A percentile compares a stretch with the other conserved stretches of the same genome.
These are phyloP conservation scores for Exsudoporus frostii DNA, from an alignment of 768 basidiomycete genomes.

Conservation along the genomic window DNA sequence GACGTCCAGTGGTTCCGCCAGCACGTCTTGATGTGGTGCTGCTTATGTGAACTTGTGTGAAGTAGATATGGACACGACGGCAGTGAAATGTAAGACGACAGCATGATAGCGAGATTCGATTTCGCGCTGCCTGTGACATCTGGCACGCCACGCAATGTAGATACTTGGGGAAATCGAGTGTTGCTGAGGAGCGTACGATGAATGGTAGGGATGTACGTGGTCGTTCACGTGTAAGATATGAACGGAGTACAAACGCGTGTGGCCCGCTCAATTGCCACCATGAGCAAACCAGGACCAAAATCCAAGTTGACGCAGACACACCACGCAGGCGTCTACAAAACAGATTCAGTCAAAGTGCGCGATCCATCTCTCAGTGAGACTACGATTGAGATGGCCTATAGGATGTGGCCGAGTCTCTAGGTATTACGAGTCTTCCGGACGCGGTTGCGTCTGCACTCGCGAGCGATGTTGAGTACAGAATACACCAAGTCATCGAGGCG, in stretches of 20 bases:
- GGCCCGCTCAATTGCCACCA: conserved; percentile 5
- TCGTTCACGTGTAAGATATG: background rate
- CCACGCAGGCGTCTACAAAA: conserved; percentile 61
- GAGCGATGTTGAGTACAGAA: conserved; percentile 94
- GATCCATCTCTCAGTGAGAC: conserved; percentile 8
- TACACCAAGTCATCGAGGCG: conserved; percentile 94
- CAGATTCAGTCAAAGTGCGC: conserved; percentile 59
- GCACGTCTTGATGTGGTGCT: too few relatives aligned
- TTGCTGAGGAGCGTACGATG: background rate
- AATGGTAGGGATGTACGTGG: background rate
- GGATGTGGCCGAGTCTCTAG: conserved; percentile 91
- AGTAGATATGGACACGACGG: too few relatives aligned
- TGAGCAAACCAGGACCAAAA: conserved; percentile 47
- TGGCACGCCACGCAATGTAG: background rate
- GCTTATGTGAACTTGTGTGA: too few relatives aligned
- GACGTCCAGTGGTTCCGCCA: too few relatives aligned
- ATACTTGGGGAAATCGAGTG: background rate
- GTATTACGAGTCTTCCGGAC: conserved; percentile 72
- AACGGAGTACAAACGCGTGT: background rate
- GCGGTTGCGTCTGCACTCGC: conserved; percentile 80
- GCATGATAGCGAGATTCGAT: background rate
- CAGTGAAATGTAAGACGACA: too few relatives aligned
- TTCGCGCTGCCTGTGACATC: background rate
- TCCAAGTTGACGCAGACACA: conserved; percentile 43
- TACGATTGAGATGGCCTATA: conserved; percentile 30